Conservation (phyloP, 441 rosid genomes). For the Sinapis alba region DNA sequence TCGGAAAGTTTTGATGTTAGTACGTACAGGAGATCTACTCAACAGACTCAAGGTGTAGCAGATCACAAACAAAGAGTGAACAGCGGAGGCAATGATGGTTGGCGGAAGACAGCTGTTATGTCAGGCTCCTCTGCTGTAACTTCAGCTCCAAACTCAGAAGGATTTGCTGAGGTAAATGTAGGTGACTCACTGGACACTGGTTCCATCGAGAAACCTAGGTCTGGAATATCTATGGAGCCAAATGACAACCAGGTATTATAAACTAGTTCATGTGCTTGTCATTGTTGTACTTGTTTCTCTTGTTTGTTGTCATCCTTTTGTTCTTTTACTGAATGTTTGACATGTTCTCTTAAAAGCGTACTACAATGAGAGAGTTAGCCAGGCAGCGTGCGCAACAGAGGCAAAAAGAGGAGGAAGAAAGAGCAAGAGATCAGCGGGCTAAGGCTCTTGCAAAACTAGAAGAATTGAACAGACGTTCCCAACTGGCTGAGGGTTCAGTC, state of each 20-base stretch:
- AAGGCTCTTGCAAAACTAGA: conserved; percentile 82
- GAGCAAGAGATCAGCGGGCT: conserved; percentile 80
- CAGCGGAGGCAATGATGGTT: conserved; percentile 59
- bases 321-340: conserved; percentile 37
- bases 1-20: conserved; percentile 38
- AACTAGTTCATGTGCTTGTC: conserved; percentile 24
- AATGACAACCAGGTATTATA: conserved; percentile 60
- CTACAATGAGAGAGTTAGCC: conserved; percentile 76
- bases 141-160: conserved; percentile 46
- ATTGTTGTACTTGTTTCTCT: conserved; percentile 12
- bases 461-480: conserved; percentile 80
- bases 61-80: conserved; percentile 61
- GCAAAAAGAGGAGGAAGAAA: conserved; percentile 86
- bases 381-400: conserved; percentile 68
- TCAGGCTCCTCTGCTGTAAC: conserved; percentile 39
- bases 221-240: conserved; percentile 49
- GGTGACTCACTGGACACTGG: conserved; percentile 42
- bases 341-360: conserved; percentile 53
- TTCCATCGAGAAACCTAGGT: conserved; percentile 42
- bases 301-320: conserved; percentile 22
- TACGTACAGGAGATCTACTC: conserved; percentile 64
- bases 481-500: conserved; percentile 47
- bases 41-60: conserved; percentile 53
- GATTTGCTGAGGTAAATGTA: conserved; percentile 42
- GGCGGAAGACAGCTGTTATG: conserved; percentile 52